These are phyloP conservation scores for Penicillium griseofulvum DNA, from an alignment of 2,329 filamentous ascomycete genomes.

Conservation along the genomic window DNA sequence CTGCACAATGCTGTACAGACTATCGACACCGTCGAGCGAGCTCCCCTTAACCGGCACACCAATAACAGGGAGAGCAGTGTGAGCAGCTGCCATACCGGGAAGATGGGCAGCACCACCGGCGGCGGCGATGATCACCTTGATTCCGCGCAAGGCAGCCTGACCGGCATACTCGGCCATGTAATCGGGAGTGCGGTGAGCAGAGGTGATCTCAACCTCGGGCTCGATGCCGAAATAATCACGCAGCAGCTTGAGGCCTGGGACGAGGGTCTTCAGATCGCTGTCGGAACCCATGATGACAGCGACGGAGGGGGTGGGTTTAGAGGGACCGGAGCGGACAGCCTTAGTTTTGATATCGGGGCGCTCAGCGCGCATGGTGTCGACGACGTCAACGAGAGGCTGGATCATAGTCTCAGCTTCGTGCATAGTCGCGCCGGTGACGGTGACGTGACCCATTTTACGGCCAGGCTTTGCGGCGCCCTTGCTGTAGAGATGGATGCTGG, in stretches of 20 bases:
- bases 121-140: slow-evolving; percentile 72
- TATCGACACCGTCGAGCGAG: slow-evolving; percentile 69
- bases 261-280: slow-evolving; percentile 46
- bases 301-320: slow-evolving; percentile 38
- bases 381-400: slow-evolving; percentile 70
- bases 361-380: slow-evolving; percentile 72
- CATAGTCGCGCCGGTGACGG: slow-evolving; percentile 68
- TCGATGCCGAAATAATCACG: slow-evolving; percentile 44
- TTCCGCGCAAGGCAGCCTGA: slow-evolving; percentile 61
- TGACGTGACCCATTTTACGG: slow-evolving; percentile 94
- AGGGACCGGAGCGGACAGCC: slow-evolving; percentile 29
- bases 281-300: slow-evolving; percentile 52
- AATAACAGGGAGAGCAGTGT: slow-evolving; percentile 71
- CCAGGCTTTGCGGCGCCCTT: slow-evolving; percentile 80
- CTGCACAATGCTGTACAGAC: slow-evolving; percentile 70
- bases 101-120: slow-evolving; percentile 72
- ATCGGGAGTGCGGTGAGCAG: slow-evolving; percentile 65
- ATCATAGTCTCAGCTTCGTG: slow-evolving; percentile 65
- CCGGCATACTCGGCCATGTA: slow-evolving; percentile 68
- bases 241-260: slow-evolving; percentile 46
- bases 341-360: slow-evolving; percentile 36
- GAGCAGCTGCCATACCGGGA: slow-evolving; percentile 71
- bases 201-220: slow-evolving; percentile 48
- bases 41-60: slow-evolving; percentile 75
- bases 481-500: slow-evolving; percentile 81